Evolutionary conservation across 768 basidiomycete species (phyloP), one percentile per base, ranked within the genome.

Genomic region (Trichaptum fuscoviolaceum): DNA sequence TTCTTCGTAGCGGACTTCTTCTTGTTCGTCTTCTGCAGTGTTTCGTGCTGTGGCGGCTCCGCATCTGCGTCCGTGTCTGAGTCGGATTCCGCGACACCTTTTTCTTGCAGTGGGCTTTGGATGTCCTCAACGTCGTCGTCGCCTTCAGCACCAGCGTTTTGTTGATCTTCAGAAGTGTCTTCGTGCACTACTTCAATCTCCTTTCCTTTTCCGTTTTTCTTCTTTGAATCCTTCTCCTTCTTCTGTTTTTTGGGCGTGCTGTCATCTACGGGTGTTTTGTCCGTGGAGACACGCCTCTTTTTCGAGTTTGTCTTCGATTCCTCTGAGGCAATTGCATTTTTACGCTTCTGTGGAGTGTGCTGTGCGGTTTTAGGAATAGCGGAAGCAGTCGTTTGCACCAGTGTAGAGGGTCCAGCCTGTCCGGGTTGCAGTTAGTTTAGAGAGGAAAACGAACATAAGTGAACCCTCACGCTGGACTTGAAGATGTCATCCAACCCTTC

Each of bases 51-150:
- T 70, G 64, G 70, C 68, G 27, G 63, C 36, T 23, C 63, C 3
- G 27, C 35, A 36, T 18, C 30, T 65, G 9, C 34, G 58, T 61
- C 59, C 4, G 15, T 5, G 59, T 34, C 59, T 24, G 59, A 61
- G 17, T 61, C 59, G 2, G 42, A 52, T 12, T 42, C 70, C 65
- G 9, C 75, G 76, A 17, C 67, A n/a, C n/a, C n/a, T 70, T 63
- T 69, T 69, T 67, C 76, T 75, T 60, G 69, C 70, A 1, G 89
- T 63, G 2, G 86, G 84, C 73, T 92, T 90, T 93, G 91, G n/a
- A 88, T 80, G n/a, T 87, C 78, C 25, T 79, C 77, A 6, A 68
- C 74, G 36, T 76, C 77, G 18, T 70, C 71, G 12, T 70, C 74
- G 64, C 82, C 80, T 1, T 75, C 73, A n/a, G 77, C 73, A 58